phyloP scores from a whole-genome alignment of 352 stramenopile species.

The Globisporangium middletonii region DNA sequence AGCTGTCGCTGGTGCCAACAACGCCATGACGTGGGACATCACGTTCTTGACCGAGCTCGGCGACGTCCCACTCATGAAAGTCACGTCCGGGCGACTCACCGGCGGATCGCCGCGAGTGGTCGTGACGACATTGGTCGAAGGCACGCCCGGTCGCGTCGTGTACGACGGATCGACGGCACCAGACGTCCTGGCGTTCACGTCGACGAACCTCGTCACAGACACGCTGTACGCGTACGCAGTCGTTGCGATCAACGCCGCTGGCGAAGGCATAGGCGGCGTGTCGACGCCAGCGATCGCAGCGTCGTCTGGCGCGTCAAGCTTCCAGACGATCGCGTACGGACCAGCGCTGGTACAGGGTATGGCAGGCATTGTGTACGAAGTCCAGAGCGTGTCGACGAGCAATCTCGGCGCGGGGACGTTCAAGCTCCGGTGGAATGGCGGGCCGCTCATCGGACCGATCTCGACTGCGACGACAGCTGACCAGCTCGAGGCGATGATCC shows the following conservation, averaged over 20 bases:
- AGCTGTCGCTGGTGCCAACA: slow-evolving; percentile 39
- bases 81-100: slow-evolving; percentile 85
- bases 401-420: slow-evolving; percentile 34
- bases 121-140: slow-evolving; percentile 76
- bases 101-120: slow-evolving; percentile 52
- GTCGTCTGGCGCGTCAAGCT: slow-evolving; percentile 81
- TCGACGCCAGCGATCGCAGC: slow-evolving; percentile 91
- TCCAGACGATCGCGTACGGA: slow-evolving; percentile 87
- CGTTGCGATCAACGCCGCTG: slow-evolving; percentile 90
- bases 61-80: slow-evolving; percentile 89
- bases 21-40: slow-evolving; percentile 82
- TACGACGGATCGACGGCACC: slow-evolving; percentile 89
- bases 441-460: slow-evolving; percentile 34
- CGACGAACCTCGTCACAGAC: slow-evolving; percentile 81
- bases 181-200: slow-evolving; percentile 71
- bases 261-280: slow-evolving; percentile 78
- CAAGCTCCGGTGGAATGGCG: slow-evolving; percentile 35
- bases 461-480: slow-evolving; percentile 31
- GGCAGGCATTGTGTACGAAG: slow-evolving; percentile 92
- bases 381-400: slow-evolving; percentile 85
- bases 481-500: slow-evolving; percentile 36
- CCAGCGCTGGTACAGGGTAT: slow-evolving; percentile 86
- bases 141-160: slow-evolving; percentile 85
- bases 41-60: slow-evolving; percentile 93
- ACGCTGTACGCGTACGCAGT: slow-evolving; percentile 92